A percentile compares a stretch with the other conserved stretches of the same genome.
These are phyloP conservation scores for Chrysanthemum makinoi DNA, from an alignment of 129 eudicot species.

Conservation along the genomic window DNA sequence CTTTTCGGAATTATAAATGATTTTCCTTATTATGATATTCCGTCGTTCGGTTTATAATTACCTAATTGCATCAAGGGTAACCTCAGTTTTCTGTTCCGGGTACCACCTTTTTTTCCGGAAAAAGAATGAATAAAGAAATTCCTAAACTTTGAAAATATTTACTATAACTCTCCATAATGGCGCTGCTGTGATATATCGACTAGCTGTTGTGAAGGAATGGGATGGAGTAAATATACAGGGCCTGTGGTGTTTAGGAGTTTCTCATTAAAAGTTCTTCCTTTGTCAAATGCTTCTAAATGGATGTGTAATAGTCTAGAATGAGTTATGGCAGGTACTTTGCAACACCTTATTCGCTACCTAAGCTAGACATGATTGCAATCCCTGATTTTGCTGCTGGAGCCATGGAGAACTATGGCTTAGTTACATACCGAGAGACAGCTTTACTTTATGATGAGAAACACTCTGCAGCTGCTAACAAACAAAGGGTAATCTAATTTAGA, in stretches of 20 bases:
- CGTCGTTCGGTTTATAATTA: neutral
- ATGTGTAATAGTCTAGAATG: neutral
- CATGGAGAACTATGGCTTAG: conserved; percentile 98
- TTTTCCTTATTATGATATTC: conserved; percentile 1
- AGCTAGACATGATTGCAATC: conserved; percentile 95
- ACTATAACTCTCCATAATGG: too few relatives aligned
- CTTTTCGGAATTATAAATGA: neutral
- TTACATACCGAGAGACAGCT: conserved; percentile 93
- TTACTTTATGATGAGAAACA: conserved; percentile 91
- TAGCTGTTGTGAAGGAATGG: too few relatives aligned
- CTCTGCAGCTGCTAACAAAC: conserved; percentile 97
- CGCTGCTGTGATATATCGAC: too few relatives aligned
- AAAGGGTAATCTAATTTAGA: conserved; percentile 59
- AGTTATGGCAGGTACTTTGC: conserved; percentile 69
- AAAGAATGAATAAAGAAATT: too few relatives aligned
- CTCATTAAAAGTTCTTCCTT: neutral
- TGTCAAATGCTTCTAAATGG: neutral
- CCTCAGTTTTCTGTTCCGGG: too few relatives aligned
- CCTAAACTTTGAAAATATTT: too few relatives aligned
- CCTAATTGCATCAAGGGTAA: too few relatives aligned
- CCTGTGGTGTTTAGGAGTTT: neutral
- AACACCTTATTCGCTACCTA: conserved; percentile 91
- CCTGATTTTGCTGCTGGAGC: conserved; percentile 99
- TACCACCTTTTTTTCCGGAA: too few relatives aligned
- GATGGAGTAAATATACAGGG: too few relatives aligned